phyloP scores from a whole-genome alignment of 1,284 basidiomycete genomes.

The Apiotrichum domesticum region DNA sequence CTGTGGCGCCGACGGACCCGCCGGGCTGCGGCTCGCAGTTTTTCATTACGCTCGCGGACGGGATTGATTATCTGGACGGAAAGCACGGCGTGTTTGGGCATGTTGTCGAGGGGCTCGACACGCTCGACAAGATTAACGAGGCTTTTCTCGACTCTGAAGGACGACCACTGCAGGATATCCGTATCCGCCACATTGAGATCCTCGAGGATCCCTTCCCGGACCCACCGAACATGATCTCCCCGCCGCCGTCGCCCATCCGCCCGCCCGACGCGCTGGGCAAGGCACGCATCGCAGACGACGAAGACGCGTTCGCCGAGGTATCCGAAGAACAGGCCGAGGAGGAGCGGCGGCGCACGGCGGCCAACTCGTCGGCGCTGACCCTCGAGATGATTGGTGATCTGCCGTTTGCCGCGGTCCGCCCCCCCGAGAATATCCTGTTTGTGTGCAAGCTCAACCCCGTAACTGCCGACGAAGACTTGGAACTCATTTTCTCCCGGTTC shows the following conservation, averaged over 20 bases:
- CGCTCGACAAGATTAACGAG: slow-evolving; percentile 87
- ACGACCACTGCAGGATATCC: slow-evolving; percentile 83
- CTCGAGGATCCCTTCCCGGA: slow-evolving; percentile 95
- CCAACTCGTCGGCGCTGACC: slow-evolving; percentile 85
- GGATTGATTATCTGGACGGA: slow-evolving; percentile 90
- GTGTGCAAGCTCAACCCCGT: slow-evolving; percentile 98
- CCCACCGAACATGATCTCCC: slow-evolving; percentile 65
- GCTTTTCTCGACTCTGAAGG: slow-evolving; percentile 82
- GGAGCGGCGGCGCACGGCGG: slow-evolving; percentile 71
- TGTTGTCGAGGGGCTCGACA: slow-evolving; percentile 90
- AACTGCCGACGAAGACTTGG: slow-evolving; percentile 89
- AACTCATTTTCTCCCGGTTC: slow-evolving; percentile 94
- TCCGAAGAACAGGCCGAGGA: slow-evolving; percentile 78
- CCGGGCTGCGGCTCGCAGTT: slow-evolving; percentile 92
- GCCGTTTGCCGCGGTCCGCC: slow-evolving; percentile 94
- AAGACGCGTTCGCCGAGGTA: slow-evolving; percentile 59
- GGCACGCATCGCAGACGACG: slow-evolving; percentile 80
- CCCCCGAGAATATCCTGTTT: slow-evolving; percentile 97
- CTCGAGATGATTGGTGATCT: slow-evolving; percentile 99
- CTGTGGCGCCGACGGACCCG: slow-evolving; percentile 64
- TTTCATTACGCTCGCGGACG: slow-evolving; percentile 86
- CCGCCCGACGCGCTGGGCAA: slow-evolving; percentile 63
- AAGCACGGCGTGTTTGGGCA: slow-evolving; percentile 94
- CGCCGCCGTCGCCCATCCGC: slow-evolving; percentile 60
- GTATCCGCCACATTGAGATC: slow-evolving; percentile 86